A percentile compares a stretch with the other conserved stretches of the same genome.
phyloP scores from a whole-genome alignment of 352 stramenopile species.

The Pseudoperonospora humuli region DNA sequence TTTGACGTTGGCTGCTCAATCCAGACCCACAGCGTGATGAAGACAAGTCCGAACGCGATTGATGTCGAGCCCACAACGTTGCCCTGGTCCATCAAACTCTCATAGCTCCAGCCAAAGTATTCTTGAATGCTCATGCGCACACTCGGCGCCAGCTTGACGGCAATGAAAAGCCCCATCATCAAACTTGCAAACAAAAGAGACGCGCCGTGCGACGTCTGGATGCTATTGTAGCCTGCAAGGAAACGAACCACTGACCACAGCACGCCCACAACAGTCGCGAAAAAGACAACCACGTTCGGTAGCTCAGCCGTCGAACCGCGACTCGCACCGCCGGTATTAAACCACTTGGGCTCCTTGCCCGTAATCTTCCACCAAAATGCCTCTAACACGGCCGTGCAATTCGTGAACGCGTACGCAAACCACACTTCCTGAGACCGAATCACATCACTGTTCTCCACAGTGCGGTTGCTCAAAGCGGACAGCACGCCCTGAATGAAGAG shows the following conservation, averaged over 20 bases:
- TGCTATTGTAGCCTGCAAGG: conserved; percentile 68
- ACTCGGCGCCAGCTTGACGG: conserved; percentile 66
- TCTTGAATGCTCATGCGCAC: conserved; percentile 84
- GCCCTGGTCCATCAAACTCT: conserved; percentile 75
- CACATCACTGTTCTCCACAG: conserved; percentile 79
- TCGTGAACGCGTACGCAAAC: conserved; percentile 81
- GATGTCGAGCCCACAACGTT: conserved; percentile 74
- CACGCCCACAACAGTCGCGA: conserved; percentile 55
- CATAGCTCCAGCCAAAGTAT: conserved; percentile 86
- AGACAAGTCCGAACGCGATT: conserved; percentile 66
- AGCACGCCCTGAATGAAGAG: conserved; percentile 67
- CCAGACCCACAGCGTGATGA: conserved; percentile 79
- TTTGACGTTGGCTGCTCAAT: conserved; percentile 77
- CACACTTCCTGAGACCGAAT: conserved; percentile 77
- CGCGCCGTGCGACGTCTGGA: conserved; percentile 62
- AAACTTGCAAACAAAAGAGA: conserved; percentile 69
- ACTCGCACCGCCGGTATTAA: conserved; percentile 65
- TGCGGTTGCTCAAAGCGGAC: conserved; percentile 73
- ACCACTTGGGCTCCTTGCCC: conserved; percentile 70
- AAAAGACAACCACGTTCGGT: conserved; percentile 73
- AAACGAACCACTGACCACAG: conserved; percentile 73
- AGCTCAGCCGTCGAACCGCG: conserved; percentile 62
- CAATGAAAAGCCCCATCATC: conserved; percentile 78
- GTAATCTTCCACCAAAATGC: conserved; percentile 81
- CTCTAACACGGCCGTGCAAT: conserved; percentile 67